Percentiles rank a stretch among this genome's conserved stretches.
These are phyloP conservation scores for Cryphonectria parasitica DNA, from an alignment of 2,329 filamentous ascomycete species.

Conservation along the genomic window DNA sequence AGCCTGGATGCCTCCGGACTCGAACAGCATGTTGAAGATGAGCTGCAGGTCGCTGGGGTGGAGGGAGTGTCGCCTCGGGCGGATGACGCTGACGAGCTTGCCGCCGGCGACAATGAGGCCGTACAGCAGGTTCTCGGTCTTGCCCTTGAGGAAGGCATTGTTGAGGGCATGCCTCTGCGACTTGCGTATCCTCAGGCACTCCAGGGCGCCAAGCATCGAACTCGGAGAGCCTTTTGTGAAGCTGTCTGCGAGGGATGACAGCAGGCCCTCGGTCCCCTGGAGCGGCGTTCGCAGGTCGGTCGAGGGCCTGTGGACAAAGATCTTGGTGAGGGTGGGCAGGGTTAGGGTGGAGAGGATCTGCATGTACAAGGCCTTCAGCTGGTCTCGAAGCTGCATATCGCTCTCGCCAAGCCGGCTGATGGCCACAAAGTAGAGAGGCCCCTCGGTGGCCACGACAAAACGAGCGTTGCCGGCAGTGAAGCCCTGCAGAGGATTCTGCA, in stretches of 20 bases:
- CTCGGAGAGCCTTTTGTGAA: slow-evolving; percentile 94
- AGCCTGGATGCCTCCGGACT: slow-evolving; percentile 87
- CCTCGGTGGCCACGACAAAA: slow-evolving; percentile 84
- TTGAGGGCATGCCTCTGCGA: slow-evolving; percentile 85
- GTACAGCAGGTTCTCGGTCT: slow-evolving; percentile 81
- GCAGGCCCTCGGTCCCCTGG: slow-evolving; percentile 85
- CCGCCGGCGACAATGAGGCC: slow-evolving; percentile 92
- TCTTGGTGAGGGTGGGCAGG: slow-evolving; percentile 79
- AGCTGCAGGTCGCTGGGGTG: slow-evolving; percentile 95
- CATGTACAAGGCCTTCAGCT: slow-evolving; percentile 95
- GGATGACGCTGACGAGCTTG: slow-evolving; percentile 89
- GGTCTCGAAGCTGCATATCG: slow-evolving; percentile 81
- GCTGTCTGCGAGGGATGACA: slow-evolving; percentile 90
- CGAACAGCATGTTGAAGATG: slow-evolving; percentile 99
- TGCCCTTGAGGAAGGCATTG: slow-evolving; percentile 79
- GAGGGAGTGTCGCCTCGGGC: slow-evolving; percentile 91
- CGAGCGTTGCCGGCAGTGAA: slow-evolving; percentile 87
- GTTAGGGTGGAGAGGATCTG: slow-evolving; percentile 96
- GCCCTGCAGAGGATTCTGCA: slow-evolving; percentile 74
- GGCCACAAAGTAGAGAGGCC: slow-evolving; percentile 88
- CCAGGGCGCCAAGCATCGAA: slow-evolving; percentile 83
- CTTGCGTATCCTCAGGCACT: slow-evolving; percentile 91
- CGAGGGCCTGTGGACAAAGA: slow-evolving; percentile 90
- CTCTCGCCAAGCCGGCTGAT: slow-evolving; percentile 93
- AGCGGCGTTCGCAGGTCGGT: slow-evolving; percentile 88